phyloP scores from a whole-genome alignment of 345 rosid genomes.

The Erysimum cheiranthoides region DNA sequence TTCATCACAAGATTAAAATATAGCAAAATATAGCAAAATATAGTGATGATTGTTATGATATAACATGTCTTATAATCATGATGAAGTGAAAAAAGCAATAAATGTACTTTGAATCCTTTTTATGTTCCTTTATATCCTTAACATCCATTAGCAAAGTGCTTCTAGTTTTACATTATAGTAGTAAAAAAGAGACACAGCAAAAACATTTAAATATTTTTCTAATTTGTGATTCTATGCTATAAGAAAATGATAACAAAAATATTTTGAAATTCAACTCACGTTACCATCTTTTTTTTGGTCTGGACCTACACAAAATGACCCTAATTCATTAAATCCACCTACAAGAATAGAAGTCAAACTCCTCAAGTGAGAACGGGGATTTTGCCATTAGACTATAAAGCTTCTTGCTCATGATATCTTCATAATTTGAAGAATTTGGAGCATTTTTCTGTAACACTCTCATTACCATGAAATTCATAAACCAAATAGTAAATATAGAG shows the following conservation, averaged over 20 bases:
- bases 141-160: constrained; percentile 3
- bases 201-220: neutral
- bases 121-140: constrained; percentile 19
- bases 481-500: neutral
- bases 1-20: neutral
- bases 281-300: no score
- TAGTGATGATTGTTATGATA: constrained; percentile 27
- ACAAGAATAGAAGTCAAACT: no score
- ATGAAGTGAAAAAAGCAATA: neutral
- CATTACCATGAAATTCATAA: constrained; percentile 6
- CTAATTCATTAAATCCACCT: no score
- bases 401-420: neutral
- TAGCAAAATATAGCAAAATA: neutral
- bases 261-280: neutral
- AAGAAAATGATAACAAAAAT: neutral
- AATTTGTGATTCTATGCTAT: neutral
- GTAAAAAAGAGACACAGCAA: neutral
- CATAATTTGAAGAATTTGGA: neutral
- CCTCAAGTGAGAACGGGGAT: no score
- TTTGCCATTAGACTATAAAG: no score
- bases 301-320: no score
- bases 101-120: constrained; percentile 21
- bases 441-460: neutral
- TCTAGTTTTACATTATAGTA: neutral
- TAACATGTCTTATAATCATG: constrained; percentile 25